Evolutionary conservation across 106 monocot genomes (phyloP), one percentile per base, ranked within the genome.

Genomic region (Phalaenopsis equestris): DNA sequence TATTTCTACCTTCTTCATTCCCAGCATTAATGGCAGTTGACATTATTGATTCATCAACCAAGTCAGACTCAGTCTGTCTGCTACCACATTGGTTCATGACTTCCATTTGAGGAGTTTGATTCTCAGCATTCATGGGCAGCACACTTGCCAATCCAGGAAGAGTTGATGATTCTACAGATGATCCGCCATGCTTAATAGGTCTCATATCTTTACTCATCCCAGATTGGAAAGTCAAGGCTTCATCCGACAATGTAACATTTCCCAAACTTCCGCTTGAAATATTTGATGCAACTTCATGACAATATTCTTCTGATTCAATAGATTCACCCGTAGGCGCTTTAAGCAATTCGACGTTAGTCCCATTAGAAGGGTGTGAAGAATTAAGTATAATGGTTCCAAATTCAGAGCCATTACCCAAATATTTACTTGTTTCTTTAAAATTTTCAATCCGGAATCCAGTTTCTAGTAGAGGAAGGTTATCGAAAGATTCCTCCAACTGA

Each of bases 401-500:
- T 11, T 70, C 38, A 70, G 73, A 46, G 81, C 15, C 79, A 73
- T 67, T 56, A 39, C 48, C 61, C 42, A 21, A 24, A 21, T 42
- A 42, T 55, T 84, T 79, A 45, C 15, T 49, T 48, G 76, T 39
- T 67, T 73, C 67, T 52, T 39, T 55, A 48, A 85, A 88, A 45
- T 85, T 77, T 45, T 94, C 83, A 23, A 82, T 8, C 70, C 37
- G 43, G 68, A 91, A 91, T 73, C 86, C 83, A 24, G 83, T 83
- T 77, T 85, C 84, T 52, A 80, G 61, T 70, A 93, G 86, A 79
- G 91, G 91, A 55, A 89, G 56, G 24, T 76, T 68, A 75, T 89
- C 87, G 81, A 93, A 93, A 7, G 23, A 80, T 46, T 86, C 83
- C 42, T 76, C 58, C 37, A 86, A 75, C 45, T 21, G 84, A 75